These are phyloP conservation scores for Metschnikowia lochheadii DNA, from an alignment of 805 yeast genomes.

Conservation along the genomic window DNA sequence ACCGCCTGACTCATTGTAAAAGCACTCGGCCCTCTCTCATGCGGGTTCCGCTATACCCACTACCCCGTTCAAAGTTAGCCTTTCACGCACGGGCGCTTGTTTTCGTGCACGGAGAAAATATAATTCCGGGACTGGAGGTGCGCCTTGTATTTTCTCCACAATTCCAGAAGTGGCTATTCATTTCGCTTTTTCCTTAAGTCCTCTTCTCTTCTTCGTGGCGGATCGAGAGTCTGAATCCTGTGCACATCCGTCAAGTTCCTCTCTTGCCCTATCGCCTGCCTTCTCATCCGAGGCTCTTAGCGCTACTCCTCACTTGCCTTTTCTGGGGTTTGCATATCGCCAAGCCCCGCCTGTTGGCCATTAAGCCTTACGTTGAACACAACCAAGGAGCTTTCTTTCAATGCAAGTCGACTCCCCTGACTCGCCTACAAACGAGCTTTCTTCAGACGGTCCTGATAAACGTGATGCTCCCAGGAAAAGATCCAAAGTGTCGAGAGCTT, in stretches of 20 bases:
- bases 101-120: constrained; percentile 16
- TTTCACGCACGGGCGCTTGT: constrained; percentile 1
- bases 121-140: constrained; percentile 13
- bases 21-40: neutral
- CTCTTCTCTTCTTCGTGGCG: neutral
- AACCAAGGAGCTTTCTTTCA: neutral
- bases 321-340: constrained; percentile 1
- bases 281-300: neutral
- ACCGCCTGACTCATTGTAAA: neutral
- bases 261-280: neutral
- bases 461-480: constrained; percentile 46
- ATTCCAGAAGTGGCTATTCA: neutral
- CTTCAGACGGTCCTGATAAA: constrained; percentile 2
- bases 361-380: neutral
- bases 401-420: constrained; percentile 7
- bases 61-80: constrained; percentile 2
- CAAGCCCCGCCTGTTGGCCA: neutral
- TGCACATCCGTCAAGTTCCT: neutral
- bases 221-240: neutral
- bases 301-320: neutral
- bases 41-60: neutral
- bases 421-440: constrained; percentile 1
- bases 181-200: neutral
- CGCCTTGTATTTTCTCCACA: constrained; percentile 11
- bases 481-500: constrained; percentile 73